phyloP scores from a whole-genome alignment of 176 grass and related monocot genomes.

The Lolium perenne region DNA sequence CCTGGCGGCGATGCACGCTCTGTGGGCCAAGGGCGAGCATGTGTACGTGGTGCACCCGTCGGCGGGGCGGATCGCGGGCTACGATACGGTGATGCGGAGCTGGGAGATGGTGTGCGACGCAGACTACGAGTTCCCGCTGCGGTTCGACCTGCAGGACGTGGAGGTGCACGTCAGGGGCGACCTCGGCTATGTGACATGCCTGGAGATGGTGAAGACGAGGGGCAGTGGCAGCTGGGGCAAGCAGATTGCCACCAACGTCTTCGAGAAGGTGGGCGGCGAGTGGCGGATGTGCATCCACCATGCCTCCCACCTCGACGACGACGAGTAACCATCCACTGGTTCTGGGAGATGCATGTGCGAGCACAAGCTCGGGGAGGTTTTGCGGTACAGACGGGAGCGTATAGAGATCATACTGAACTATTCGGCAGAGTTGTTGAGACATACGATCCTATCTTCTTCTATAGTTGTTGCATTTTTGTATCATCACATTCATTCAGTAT shows the following conservation, averaged over 20 bases:
- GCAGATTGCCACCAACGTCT: constrained; percentile 84
- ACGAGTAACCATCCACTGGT: constrained; percentile 24
- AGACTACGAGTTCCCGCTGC: constrained; percentile 80
- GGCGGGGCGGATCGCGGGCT: constrained; percentile 61
- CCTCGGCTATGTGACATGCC: constrained; percentile 72
- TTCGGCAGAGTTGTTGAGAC: neutral
- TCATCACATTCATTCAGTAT: neutral
- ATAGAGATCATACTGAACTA: constrained; percentile 10
- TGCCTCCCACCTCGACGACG: constrained; percentile 71
- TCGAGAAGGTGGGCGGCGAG: constrained; percentile 70
- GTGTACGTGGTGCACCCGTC: constrained; percentile 83
- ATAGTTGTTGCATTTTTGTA: neutral
- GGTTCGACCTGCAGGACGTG: constrained; percentile 76
- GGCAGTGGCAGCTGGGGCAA: constrained; percentile 84
- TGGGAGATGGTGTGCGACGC: constrained; percentile 83
- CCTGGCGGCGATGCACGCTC: constrained; percentile 57
- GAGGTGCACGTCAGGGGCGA: constrained; percentile 74
- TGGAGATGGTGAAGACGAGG: constrained; percentile 80
- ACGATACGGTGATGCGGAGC: constrained; percentile 90
- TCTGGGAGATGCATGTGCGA: neutral
- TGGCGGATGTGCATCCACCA: constrained; percentile 91
- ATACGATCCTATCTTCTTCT: neutral
- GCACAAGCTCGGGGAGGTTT: neutral
- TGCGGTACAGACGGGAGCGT: constrained; percentile 10
- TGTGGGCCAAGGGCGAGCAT: constrained; percentile 81